Percentiles rank a stretch among this genome's conserved stretches.
phyloP scores from a whole-genome alignment of 495 filamentous ascomycete species.

The Penicillium desertorum region DNA sequence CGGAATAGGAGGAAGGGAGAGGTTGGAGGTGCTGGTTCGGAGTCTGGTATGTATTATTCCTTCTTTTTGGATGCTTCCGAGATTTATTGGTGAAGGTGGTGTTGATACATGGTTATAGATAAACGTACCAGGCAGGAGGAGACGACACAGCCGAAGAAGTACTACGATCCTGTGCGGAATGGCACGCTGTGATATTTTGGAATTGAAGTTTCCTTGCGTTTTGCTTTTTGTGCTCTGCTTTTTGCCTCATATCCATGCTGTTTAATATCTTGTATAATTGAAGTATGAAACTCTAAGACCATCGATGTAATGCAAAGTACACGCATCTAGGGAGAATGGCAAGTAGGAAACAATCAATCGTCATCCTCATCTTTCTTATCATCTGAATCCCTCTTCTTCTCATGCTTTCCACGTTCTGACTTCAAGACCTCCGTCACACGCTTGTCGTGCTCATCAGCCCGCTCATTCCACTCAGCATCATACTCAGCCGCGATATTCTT shows the following conservation, averaged over 20 bases:
- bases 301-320: not conserved
- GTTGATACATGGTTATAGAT: constrained; percentile 24
- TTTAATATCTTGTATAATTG: constrained; percentile 10
- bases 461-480: constrained; percentile 93
- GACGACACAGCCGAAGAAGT: constrained; percentile 34
- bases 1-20: constrained; percentile 47
- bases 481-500: constrained; percentile 81
- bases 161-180: constrained; percentile 51
- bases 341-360: constrained; percentile 5
- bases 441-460: constrained; percentile 70
- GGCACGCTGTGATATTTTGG: constrained; percentile 26
- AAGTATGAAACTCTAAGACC: constrained; percentile 1
- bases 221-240: not conserved
- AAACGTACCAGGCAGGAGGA: constrained; percentile 26
- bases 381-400: constrained; percentile 45
- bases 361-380: constrained; percentile 37
- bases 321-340: not conserved
- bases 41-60: constrained; percentile 28
- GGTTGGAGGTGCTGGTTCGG: constrained; percentile 5
- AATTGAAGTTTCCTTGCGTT: not conserved
- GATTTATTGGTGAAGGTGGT: not conserved
- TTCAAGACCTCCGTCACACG: constrained; percentile 69
- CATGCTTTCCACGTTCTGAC: constrained; percentile 56
- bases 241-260: constrained; percentile 1
- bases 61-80: not conserved